Evolutionary conservation across 2,329 filamentous ascomycete species (phyloP).

Genomic region (Coniochaeta sp.): DNA sequence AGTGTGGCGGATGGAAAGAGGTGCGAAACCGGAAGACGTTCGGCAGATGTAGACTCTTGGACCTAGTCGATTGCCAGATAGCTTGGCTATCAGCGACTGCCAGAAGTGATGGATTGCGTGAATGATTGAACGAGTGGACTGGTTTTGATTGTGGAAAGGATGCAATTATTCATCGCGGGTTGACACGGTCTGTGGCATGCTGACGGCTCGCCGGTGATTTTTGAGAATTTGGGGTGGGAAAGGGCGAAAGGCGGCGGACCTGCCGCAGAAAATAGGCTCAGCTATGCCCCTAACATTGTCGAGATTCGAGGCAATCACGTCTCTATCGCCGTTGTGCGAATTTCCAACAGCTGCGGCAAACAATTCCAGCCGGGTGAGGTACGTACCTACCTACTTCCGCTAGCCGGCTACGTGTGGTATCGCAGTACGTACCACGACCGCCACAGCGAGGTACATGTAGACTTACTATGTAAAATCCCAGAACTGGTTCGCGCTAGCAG

Average conservation of each 20-base stretch:
- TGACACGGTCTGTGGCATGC: background rate
- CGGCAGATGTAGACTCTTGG: background rate
- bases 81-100: background rate
- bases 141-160: background rate
- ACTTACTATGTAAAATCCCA: too few species aligned
- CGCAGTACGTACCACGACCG: background rate
- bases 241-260: background rate
- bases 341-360: background rate
- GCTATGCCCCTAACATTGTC: background rate
- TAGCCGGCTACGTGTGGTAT: background rate
- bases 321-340: background rate
- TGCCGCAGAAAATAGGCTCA: constrained; percentile 2
- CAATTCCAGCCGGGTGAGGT: background rate
- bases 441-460: too few species aligned
- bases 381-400: background rate
- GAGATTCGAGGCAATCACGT: constrained; percentile 1
- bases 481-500: too few species aligned
- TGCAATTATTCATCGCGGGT: background rate
- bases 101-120: background rate
- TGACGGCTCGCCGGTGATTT: background rate
- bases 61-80: background rate
- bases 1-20: background rate
- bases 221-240: background rate
- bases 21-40: background rate
- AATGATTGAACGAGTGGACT: background rate